These are phyloP conservation scores for Candida golubevii DNA, from an alignment of 805 yeast genomes.

Conservation along the genomic window DNA sequence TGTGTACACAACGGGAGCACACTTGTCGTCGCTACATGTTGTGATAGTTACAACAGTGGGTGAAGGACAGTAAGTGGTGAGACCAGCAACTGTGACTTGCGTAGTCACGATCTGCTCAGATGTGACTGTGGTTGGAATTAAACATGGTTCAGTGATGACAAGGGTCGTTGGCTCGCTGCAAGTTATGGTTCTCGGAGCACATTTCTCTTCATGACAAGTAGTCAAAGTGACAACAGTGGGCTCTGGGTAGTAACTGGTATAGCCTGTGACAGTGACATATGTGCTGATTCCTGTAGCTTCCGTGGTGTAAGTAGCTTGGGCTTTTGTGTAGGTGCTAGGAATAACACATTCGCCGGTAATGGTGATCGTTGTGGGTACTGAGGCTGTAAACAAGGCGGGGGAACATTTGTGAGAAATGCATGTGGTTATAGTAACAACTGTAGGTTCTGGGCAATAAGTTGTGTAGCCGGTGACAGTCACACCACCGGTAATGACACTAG, in stretches of 20 bases:
- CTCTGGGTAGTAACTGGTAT: conserved; percentile 3
- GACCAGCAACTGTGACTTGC: conserved; percentile 4
- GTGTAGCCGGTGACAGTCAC: conserved; percentile 4
- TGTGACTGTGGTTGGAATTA: conserved; percentile 24
- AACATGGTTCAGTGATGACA: conserved; percentile 19
- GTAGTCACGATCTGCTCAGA: conserved; percentile 11
- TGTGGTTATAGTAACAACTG: conserved; percentile 32
- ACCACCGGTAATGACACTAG: not conserved
- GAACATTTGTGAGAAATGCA: conserved; percentile 27
- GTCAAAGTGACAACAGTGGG: conserved; percentile 32
- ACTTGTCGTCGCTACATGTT: conserved; percentile 26
- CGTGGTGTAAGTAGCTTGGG: not conserved
- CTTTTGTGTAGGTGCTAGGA: conserved; percentile 21
- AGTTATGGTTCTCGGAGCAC: conserved; percentile 26
- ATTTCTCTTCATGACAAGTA: conserved; percentile 26
- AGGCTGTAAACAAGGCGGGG: conserved; percentile 25
- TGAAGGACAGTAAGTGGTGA: conserved; percentile 3
- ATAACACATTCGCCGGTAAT: conserved; percentile 29
- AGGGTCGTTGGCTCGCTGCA: conserved; percentile 30
- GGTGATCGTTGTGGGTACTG: conserved; percentile 29
- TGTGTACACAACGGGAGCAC: conserved; percentile 25
- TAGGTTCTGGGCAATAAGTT: conserved; percentile 14
- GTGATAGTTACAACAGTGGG: conserved; percentile 32
- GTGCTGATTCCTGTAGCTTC: conserved; percentile 6
- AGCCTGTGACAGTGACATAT: conserved; percentile 4